phyloP scores from a whole-genome alignment of 1,139 yeast genomes.

The Petasospora fabianii region DNA sequence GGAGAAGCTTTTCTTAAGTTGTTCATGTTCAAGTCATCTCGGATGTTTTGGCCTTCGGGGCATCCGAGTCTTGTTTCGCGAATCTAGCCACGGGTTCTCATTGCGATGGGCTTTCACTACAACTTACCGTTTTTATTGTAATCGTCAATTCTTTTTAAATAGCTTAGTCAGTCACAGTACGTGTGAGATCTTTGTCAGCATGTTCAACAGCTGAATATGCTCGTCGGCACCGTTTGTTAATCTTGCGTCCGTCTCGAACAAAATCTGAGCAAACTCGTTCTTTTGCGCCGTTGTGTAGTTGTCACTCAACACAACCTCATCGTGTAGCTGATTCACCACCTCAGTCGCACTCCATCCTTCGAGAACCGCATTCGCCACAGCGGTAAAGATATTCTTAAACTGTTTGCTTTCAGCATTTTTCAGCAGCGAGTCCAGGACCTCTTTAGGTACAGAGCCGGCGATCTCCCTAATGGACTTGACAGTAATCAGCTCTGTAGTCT shows the following conservation, averaged over 20 bases:
- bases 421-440: conserved; percentile 44
- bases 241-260: conserved; percentile 74
- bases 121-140: too few species aligned
- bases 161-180: conserved; percentile 15
- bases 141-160: too few species aligned
- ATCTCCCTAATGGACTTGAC: conserved; percentile 57
- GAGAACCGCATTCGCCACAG: conserved; percentile 53
- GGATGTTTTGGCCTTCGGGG: too few species aligned
- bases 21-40: background rate
- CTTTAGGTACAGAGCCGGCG: conserved; percentile 80
- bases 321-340: conserved; percentile 76
- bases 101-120: too few species aligned
- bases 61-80: too few species aligned
- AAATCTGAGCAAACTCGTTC: conserved; percentile 54
- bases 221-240: conserved; percentile 89
- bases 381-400: conserved; percentile 39
- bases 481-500: conserved; percentile 34
- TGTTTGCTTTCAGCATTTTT: conserved; percentile 36
- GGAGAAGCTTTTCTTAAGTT: background rate
- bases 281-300: conserved; percentile 52
- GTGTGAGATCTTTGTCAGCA: conserved; percentile 55
- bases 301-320: conserved; percentile 59
- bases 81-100: too few species aligned
- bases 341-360: conserved; percentile 91
- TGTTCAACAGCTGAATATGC: conserved; percentile 74